Conservation (phyloP, 805 yeast genomes). For the Ogataea trehaloabstinens region DNA sequence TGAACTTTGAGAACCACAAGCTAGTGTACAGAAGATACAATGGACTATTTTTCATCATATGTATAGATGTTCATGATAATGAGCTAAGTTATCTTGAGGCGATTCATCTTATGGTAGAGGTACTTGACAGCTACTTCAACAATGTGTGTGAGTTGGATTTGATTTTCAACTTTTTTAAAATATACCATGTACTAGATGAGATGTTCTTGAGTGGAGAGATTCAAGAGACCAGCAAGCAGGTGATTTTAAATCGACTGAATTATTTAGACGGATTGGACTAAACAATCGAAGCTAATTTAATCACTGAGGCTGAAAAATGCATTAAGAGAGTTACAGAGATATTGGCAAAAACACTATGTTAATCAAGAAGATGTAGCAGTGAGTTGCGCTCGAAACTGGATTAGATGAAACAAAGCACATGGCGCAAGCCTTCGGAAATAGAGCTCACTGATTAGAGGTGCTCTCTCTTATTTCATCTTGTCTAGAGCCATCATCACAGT, state of each 20-base stretch:
- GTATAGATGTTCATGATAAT: conserved; percentile 76
- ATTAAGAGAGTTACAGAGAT: conserved; percentile 4
- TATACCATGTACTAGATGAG: conserved; percentile 81
- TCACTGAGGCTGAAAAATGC: conserved; percentile 4
- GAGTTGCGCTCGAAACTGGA: neutral
- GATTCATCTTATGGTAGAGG: conserved; percentile 85
- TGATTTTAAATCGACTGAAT: conserved; percentile 61
- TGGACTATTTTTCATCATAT: conserved; percentile 83
- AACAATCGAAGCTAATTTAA: conserved; percentile 9
- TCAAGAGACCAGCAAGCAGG: conserved; percentile 76
- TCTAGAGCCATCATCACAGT: neutral
- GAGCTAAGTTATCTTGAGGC: conserved; percentile 81
- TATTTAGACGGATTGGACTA: conserved; percentile 62
- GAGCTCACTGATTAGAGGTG: too few relatives aligned
- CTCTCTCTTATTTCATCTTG: too few relatives aligned
- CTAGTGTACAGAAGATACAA: conserved; percentile 88
- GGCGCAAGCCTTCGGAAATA: neutral
- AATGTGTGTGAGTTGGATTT: conserved; percentile 92
- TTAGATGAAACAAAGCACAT: neutral
- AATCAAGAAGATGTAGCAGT: neutral
- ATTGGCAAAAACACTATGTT: conserved; percentile 1
- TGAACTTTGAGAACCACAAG: conserved; percentile 53
- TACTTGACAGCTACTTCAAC: conserved; percentile 79
- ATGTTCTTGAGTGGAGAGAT: conserved; percentile 88
- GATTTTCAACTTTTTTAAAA: conserved; percentile 86